Evolutionary conservation across 805 yeast species (phyloP).

Genomic region (Torulaspora franciscae): DNA sequence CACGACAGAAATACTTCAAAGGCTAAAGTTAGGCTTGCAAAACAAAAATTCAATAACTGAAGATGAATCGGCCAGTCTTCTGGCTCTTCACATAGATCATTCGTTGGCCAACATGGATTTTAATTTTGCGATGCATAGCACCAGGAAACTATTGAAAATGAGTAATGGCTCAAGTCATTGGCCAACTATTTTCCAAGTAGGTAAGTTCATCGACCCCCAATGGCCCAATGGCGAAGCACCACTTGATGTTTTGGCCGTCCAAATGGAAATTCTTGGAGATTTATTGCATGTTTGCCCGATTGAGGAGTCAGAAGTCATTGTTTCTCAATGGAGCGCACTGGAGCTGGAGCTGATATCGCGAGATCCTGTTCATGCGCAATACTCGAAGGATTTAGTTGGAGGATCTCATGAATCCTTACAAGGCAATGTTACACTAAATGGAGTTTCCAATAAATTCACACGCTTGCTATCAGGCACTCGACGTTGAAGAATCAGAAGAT

Average conservation of each 20-base stretch:
- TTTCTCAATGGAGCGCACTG: constrained; percentile 59
- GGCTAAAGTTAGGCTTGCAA: constrained; percentile 41
- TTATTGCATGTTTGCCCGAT: constrained; percentile 49
- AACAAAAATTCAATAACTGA: constrained; percentile 14
- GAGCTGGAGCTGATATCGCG: constrained; percentile 40
- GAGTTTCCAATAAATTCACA: constrained; percentile 35
- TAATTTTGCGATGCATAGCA: constrained; percentile 46
- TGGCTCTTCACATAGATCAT: constrained; percentile 57
- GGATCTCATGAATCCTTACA: not conserved
- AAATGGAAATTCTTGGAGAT: constrained; percentile 50
- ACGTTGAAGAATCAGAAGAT: constrained; percentile 29
- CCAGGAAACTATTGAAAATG: constrained; percentile 36
- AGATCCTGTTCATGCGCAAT: constrained; percentile 25
- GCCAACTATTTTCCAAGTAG: constrained; percentile 72
- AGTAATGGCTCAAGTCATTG: constrained; percentile 41
- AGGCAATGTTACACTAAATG: constrained; percentile 7
- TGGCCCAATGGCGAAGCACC: constrained; percentile 41
- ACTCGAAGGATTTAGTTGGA: constrained; percentile 14
- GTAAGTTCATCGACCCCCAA: constrained; percentile 49
- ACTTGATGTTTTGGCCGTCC: constrained; percentile 41
- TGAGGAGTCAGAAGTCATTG: constrained; percentile 50
- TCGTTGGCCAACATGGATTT: constrained; percentile 63
- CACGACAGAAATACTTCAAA: constrained; percentile 40
- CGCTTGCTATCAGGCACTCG: constrained; percentile 43
- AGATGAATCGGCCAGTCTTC: constrained; percentile 23